These are phyloP conservation scores for Globisporangium radiosum DNA, from an alignment of 352 stramenopile genomes.

Conservation along the genomic window DNA sequence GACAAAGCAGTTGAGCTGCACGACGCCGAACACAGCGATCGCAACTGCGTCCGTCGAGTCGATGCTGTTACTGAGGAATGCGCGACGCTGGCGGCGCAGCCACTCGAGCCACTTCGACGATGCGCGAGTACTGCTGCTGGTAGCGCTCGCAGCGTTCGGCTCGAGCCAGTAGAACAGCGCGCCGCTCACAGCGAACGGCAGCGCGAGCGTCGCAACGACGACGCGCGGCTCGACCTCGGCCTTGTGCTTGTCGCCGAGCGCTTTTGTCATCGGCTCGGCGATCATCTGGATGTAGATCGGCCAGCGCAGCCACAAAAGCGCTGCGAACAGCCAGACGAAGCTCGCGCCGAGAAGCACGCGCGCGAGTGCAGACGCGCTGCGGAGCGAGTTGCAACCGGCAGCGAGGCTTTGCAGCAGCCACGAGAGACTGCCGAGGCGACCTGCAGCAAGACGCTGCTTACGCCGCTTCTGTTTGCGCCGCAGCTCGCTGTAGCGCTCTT, in stretches of 20 bases:
- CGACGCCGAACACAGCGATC: conserved; percentile 29
- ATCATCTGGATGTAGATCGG: conserved; percentile 33
- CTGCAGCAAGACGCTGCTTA: conserved; percentile 2
- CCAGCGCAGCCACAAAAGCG: conserved; percentile 46
- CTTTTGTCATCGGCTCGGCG: conserved; percentile 18
- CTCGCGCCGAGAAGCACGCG: conserved; percentile 2
- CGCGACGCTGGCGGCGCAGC: conserved; percentile 20
- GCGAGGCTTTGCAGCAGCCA: not conserved
- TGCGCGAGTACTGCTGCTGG: not conserved
- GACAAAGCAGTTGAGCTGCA: conserved; percentile 60
- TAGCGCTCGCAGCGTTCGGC: not conserved
- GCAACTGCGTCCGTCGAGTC: conserved; percentile 48
- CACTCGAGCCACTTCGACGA: conserved; percentile 14
- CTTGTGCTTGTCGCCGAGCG: conserved; percentile 22
- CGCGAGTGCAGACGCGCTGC: not conserved
- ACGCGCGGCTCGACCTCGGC: conserved; percentile 40
- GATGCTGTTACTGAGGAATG: conserved; percentile 15
- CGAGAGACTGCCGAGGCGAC: not conserved
- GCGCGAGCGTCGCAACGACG: conserved; percentile 26
- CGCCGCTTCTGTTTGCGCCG: conserved; percentile 6
- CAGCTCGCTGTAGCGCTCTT: conserved; percentile 7
- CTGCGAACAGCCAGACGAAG: conserved; percentile 28
- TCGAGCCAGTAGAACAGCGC: conserved; percentile 38
- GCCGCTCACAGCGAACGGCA: conserved; percentile 32
- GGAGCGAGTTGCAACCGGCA: not conserved